These are phyloP conservation scores for Coemansia sp. DNA, from an alignment of 192 early-diverging fungal species.

Conservation along the genomic window DNA sequence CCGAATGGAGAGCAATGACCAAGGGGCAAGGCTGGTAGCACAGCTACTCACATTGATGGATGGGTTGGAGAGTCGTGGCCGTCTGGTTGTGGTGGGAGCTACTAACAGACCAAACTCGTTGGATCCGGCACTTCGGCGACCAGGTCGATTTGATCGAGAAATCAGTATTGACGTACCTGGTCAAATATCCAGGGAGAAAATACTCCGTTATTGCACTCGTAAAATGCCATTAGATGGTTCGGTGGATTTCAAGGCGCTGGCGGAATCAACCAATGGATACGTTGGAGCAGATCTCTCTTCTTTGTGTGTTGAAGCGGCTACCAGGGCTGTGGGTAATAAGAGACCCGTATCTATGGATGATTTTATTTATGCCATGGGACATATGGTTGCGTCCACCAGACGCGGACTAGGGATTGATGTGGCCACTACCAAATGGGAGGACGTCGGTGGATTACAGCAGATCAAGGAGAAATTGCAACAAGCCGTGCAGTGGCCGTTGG, in stretches of 20 bases:
- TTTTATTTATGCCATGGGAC: slow-evolving; percentile 65
- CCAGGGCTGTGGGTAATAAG: slow-evolving; percentile 19
- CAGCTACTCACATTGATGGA: slow-evolving; percentile 99
- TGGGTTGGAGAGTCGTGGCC: slow-evolving; percentile 93
- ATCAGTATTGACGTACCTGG: slow-evolving; percentile 88
- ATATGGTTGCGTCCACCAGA: slow-evolving; percentile 69
- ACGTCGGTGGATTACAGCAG: slow-evolving; percentile 84
- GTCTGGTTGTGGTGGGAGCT: slow-evolving; percentile 96
- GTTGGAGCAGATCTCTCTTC: slow-evolving; percentile 91
- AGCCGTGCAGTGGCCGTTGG: slow-evolving; percentile 87
- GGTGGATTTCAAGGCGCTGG: slow-evolving; percentile 60
- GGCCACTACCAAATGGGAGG: slow-evolving; percentile 68
- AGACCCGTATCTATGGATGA: slow-evolving; percentile 54
- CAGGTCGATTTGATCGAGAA: slow-evolving; percentile 97
- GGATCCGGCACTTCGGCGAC: slow-evolving; percentile 92
- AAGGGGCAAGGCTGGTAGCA: slow-evolving; percentile 92
- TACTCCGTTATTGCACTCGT: slow-evolving; percentile 61
- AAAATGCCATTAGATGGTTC: slow-evolving; percentile 56
- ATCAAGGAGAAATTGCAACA: slow-evolving; percentile 80
- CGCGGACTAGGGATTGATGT: slow-evolving; percentile 67
- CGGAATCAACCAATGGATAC: slow-evolving; percentile 80
- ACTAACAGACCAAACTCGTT: slow-evolving; percentile 97
- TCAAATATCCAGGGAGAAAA: slow-evolving; percentile 59
- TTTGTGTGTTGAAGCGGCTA: slow-evolving; percentile 79
- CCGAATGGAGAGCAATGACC: slow-evolving; percentile 14